These are phyloP conservation scores for Aspergillus niger DNA, from an alignment of 2,329 filamentous ascomycete species.

Conservation along the genomic window DNA sequence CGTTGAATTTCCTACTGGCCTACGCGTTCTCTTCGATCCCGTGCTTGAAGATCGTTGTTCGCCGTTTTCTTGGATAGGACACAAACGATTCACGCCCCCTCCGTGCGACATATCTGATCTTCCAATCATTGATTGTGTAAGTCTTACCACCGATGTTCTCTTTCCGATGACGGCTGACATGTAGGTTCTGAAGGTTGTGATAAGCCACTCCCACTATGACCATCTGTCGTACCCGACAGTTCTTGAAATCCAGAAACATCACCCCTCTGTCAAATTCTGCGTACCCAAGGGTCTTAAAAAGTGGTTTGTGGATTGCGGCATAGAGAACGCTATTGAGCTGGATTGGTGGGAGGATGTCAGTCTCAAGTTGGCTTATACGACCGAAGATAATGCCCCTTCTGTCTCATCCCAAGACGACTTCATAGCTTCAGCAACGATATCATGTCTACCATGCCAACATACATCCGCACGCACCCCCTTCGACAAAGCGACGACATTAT, in stretches of 20 bases:
- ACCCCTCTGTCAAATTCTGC: not conserved
- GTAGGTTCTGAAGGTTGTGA: not conserved
- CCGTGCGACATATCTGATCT: not conserved
- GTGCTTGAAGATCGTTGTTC: not conserved
- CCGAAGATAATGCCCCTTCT: not conserved
- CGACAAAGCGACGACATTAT: not conserved
- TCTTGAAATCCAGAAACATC: not conserved
- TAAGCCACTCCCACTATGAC: not conserved
- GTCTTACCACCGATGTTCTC: not conserved
- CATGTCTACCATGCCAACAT: not conserved
- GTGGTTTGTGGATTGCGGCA: not conserved
- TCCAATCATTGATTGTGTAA: not conserved
- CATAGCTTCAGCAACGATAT: not conserved
- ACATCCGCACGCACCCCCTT: not conserved
- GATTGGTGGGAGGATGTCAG: not conserved
- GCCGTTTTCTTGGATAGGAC: not conserved
- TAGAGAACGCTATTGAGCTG: not conserved
- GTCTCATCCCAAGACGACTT: not conserved
- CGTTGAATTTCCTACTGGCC: not conserved
- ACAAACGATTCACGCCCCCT: not conserved
- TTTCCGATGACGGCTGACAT: not conserved
- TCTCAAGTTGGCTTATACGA: not conserved
- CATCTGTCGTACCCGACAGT: not conserved
- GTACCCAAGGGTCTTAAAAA: not conserved
- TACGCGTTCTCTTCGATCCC: not conserved